These are phyloP conservation scores for Coleophoma eucalyptorum DNA, from an alignment of 2,329 filamentous ascomycete genomes.

Conservation along the genomic window DNA sequence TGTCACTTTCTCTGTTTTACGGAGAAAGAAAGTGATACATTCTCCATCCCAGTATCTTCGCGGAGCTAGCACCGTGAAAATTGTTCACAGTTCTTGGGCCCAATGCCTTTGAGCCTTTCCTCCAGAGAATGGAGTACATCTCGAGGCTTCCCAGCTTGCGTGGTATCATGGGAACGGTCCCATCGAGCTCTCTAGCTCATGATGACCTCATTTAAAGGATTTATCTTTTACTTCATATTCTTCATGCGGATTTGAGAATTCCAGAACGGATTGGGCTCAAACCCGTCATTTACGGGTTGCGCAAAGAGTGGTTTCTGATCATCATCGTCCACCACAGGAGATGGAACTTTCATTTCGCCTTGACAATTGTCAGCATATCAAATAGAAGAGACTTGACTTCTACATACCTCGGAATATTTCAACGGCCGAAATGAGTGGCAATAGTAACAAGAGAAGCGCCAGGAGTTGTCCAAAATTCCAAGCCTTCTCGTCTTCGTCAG, in stretches of 20 bases:
- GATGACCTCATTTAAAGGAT: too few species aligned
- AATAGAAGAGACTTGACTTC: conserved; percentile 4
- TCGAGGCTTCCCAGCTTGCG: too few species aligned
- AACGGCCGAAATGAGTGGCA: conserved; percentile 55
- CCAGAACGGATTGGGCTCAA: background rate
- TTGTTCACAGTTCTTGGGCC: too few species aligned
- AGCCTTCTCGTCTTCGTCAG: conserved; percentile 47
- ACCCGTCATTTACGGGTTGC: background rate
- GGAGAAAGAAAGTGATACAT: too few species aligned
- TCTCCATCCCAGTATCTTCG: too few species aligned
- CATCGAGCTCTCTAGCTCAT: too few species aligned
- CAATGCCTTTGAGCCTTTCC: too few species aligned
- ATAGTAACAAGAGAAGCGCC: conserved; percentile 52
- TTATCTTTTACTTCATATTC: background rate
- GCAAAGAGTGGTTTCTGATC: background rate
- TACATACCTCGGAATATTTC: conserved; percentile 53
- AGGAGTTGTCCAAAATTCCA: conserved; percentile 64
- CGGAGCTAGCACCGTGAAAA: too few species aligned
- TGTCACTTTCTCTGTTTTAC: too few species aligned
- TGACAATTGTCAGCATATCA: background rate
- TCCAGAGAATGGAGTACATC: too few species aligned
- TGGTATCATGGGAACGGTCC: too few species aligned
- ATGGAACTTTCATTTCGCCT: conserved; percentile 4
- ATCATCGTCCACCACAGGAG: background rate
- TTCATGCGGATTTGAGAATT: background rate